A percentile compares a stretch with the other conserved stretches of the same genome.
Conservation (phyloP, 208 protist species). For the Porcisia hertigi region DNA sequence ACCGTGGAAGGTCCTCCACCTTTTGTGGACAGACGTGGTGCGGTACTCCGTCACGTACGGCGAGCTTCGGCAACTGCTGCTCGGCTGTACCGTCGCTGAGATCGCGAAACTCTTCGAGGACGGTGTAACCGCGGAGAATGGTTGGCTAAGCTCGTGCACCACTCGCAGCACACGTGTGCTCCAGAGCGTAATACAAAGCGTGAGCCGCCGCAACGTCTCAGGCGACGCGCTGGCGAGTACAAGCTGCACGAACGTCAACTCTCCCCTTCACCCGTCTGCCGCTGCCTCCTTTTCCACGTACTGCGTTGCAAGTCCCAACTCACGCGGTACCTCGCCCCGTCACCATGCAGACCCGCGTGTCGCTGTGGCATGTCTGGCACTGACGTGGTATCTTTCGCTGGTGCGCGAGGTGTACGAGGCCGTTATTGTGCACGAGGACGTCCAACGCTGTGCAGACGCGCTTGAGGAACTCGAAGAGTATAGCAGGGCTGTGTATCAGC, state of each 20-base stretch:
- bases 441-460: slow-evolving; percentile 49
- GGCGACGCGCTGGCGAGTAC: slow-evolving; percentile 7
- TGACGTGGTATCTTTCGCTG: slow-evolving; percentile 60
- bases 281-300: slow-evolving; percentile 14
- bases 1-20: slow-evolving; percentile 32
- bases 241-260: background rate
- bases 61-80: slow-evolving; percentile 39
- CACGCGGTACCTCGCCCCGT: slow-evolving; percentile 22
- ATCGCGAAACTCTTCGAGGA: slow-evolving; percentile 22
- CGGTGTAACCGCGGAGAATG: background rate
- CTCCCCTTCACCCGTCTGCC: slow-evolving; percentile 11
- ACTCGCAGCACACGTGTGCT: background rate
- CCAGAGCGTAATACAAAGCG: slow-evolving; percentile 1
- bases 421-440: slow-evolving; percentile 45
- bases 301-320: slow-evolving; percentile 10
- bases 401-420: slow-evolving; percentile 50
- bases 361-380: slow-evolving; percentile 44
- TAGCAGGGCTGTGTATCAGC: slow-evolving; percentile 35
- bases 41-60: slow-evolving; percentile 47
- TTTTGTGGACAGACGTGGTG: slow-evolving; percentile 45
- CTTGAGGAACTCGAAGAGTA: slow-evolving; percentile 46
- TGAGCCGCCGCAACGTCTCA: slow-evolving; percentile 12
- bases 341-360: slow-evolving; percentile 28
- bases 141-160: background rate
- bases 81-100: slow-evolving; percentile 28